phyloP scores from a whole-genome alignment of 2,329 filamentous ascomycete species.

The Colletotrichum sp. region DNA sequence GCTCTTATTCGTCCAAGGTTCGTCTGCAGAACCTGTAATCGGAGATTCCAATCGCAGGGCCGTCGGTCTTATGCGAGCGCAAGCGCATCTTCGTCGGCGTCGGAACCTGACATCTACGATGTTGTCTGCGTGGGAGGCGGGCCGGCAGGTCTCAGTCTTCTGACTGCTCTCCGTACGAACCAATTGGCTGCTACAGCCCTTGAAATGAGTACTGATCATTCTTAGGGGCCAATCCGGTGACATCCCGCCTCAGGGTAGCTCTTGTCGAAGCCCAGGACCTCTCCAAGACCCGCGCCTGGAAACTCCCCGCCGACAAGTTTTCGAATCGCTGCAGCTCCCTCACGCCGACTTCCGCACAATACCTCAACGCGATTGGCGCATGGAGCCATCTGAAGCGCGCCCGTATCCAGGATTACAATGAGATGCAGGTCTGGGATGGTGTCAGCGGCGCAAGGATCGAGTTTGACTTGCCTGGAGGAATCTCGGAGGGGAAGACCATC shows the following conservation, averaged over 20 bases:
- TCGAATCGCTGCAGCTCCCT: constrained; percentile 97
- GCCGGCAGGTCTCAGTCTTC: constrained; percentile 83
- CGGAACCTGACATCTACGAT: constrained; percentile 77
- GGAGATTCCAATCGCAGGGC: constrained; percentile 36
- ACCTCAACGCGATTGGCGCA: constrained; percentile 81
- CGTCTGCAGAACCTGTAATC: constrained; percentile 53
- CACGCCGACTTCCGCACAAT: constrained; percentile 85
- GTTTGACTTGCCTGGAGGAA: constrained; percentile 74
- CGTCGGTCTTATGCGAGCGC: constrained; percentile 23
- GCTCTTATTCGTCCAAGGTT: constrained; percentile 33
- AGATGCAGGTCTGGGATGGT: constrained; percentile 99
- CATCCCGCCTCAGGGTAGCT: constrained; percentile 79
- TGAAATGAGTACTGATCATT: constrained; percentile 8
- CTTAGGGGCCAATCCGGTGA: constrained; percentile 74
- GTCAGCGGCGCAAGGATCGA: constrained; percentile 85
- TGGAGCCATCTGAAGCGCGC: constrained; percentile 77
- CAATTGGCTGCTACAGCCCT: not conserved
- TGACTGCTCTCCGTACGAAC: constrained; percentile 73
- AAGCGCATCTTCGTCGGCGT: constrained; percentile 2
- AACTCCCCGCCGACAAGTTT: constrained; percentile 70
- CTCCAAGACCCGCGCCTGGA: constrained; percentile 68
- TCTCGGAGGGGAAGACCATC: constrained; percentile 64
- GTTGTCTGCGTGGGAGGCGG: constrained; percentile 91
- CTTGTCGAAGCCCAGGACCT: constrained; percentile 92
- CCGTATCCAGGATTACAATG: constrained; percentile 85